Base-by-base conservation (phyloP, 2,329 filamentous ascomycete species). In the Nemania bipapillata region DNA sequence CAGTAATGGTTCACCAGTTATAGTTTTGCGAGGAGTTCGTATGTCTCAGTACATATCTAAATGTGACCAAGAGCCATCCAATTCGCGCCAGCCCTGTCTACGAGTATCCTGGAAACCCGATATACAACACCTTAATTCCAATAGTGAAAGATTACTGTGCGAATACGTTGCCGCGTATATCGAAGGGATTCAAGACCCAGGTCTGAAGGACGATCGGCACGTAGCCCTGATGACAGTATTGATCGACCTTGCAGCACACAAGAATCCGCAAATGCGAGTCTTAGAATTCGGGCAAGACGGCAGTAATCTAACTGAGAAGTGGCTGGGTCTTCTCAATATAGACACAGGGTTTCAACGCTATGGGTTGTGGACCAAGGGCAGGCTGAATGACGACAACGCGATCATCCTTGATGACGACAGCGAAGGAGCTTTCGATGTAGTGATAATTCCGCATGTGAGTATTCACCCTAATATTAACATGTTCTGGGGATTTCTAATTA, bases 41-140 rank as follows among this genome's bases (percentile, higher is more conserved):
- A n/a, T 68, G 5, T 37, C 45, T 1, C n/a, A 40, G 7, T 55
- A 63, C 22, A n/a, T n/a, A n/a, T n/a, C n/a, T n/a, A n/a, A n/a
- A n/a, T n/a, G n/a, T n/a, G n/a, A n/a, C n/a, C n/a, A n/a, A n/a
- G n/a, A n/a, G n/a, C n/a, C n/a, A n/a, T n/a, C n/a, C n/a, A n/a
- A n/a, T n/a, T n/a, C n/a, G 28, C 53, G 65, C 1, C 60, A 63
- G 4, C 65, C 71, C 1, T 49, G 45, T n/a, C 47, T 68, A 0
- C 12, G 54, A 2, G 17, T 55, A 1, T 1, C 7, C 6, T 68
- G 65, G 65, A 68, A 68, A n/a, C 65, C 65, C 1, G 65, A 68
- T 7, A 28, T 68, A 1, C 20, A 8, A 0, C 30, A 32, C 11
- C 15, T 53, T 8, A 17, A 63, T 12, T n/a, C 37, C 3, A 52